Evolutionary conservation across 257 asterid species (phyloP).

Genomic region (Echium plantagineum): DNA sequence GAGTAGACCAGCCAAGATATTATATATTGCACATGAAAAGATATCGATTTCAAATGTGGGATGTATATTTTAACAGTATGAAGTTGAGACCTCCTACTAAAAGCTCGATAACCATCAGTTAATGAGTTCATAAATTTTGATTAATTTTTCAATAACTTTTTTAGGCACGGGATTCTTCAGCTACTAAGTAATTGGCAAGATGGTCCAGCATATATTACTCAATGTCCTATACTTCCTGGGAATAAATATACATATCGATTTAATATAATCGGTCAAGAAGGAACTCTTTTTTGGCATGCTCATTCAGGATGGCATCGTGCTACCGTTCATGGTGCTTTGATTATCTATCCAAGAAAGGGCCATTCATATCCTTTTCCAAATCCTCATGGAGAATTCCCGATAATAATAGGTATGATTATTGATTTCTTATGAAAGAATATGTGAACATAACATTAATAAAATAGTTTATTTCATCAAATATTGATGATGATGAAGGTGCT

Average conservation of each 20-base stretch:
- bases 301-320: constrained; percentile 61
- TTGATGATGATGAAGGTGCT: too few species aligned
- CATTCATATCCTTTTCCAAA: constrained; percentile 36
- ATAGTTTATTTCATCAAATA: too few species aligned
- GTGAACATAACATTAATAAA: too few species aligned
- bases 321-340: constrained; percentile 52
- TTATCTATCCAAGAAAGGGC: constrained; percentile 40
- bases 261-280: constrained; percentile 46
- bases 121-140: too few species aligned
- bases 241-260: constrained; percentile 46
- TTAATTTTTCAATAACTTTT: neutral
- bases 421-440: too few species aligned
- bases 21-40: too few species aligned
- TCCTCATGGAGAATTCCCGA: neutral
- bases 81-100: too few species aligned
- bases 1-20: too few species aligned
- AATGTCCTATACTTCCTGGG: constrained; percentile 56
- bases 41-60: too few species aligned
- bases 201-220: constrained; percentile 60
- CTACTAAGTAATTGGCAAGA: constrained; percentile 53
- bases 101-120: too few species aligned
- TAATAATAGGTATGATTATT: neutral
- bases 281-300: constrained; percentile 57
- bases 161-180: constrained; percentile 63
- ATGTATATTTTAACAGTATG: too few species aligned